Conservation (phyloP, 805 yeast species). For the Peterozyma toletana region DNA sequence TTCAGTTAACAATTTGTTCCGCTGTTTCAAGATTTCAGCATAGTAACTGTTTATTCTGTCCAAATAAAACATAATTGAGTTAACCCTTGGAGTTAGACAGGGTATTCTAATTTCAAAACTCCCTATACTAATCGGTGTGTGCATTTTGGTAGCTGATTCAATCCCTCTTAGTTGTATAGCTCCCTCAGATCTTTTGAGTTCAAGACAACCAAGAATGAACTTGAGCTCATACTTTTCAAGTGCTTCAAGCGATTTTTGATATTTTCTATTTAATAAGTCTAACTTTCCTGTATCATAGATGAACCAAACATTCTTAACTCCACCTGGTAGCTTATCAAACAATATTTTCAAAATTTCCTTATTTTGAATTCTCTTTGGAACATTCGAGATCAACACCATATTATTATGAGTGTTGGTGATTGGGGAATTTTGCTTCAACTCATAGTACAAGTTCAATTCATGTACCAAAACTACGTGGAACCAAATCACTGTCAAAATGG, state of each 20-base stretch:
- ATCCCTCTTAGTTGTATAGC: too few species aligned
- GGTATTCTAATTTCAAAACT: slow-evolving; percentile 12
- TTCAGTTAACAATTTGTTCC: slow-evolving; percentile 6
- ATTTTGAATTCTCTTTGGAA: slow-evolving; percentile 29
- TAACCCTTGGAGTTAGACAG: slow-evolving; percentile 12
- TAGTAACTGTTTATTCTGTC: neutral
- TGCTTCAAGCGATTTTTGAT: slow-evolving; percentile 18
- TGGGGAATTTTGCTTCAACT: slow-evolving; percentile 38
- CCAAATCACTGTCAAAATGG: slow-evolving; percentile 44
- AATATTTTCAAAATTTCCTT: slow-evolving; percentile 17
- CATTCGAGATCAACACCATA: slow-evolving; percentile 33
- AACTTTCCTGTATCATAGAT: slow-evolving; percentile 37
- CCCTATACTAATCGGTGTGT: slow-evolving; percentile 12
- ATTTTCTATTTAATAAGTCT: slow-evolving; percentile 20
- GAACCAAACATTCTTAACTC: slow-evolving; percentile 54
- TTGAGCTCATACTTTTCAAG: slow-evolving; percentile 33
- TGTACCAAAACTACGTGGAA: slow-evolving; percentile 48
- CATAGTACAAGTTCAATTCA: slow-evolving; percentile 48
- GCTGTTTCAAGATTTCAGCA: neutral
- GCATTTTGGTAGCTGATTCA: slow-evolving; percentile 10
- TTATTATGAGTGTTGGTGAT: slow-evolving; percentile 15
- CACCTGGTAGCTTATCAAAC: slow-evolving; percentile 42
- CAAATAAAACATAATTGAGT: neutral
- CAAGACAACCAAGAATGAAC: slow-evolving; percentile 3
- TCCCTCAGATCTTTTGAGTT: slow-evolving; percentile 14